Evolutionary conservation across 306 rosid species (phyloP), one percentile per base, ranked within the genome.

Genomic region (Citrullus colocynthis): DNA sequence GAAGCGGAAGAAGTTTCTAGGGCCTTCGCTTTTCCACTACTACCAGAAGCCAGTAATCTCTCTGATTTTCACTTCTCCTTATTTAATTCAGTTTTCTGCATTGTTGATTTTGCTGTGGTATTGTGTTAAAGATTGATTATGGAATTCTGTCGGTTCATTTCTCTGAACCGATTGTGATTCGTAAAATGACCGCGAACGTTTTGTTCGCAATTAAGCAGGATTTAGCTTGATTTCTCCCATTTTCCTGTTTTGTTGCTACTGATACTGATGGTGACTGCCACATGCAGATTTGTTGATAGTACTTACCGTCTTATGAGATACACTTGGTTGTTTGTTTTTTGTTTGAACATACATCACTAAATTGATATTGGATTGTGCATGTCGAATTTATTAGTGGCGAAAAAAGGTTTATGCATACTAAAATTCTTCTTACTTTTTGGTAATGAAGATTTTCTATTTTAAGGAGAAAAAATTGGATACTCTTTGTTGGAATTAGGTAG

Each of bases 1-100:
- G 80, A 91, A 94, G 87, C 85, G 98, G 17, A 90, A 82, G 83
- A 86, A 58, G 78, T 94, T 90, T 83, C 89, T 94, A 6, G 97
- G 98, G 28, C 98, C 98, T 78, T 94, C 97, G 49, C 56, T 94
- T 10, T 90, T 91, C 76, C 88, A 94, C 81, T 94, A 77, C 80
- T 91, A 91, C 81, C 87, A 92, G 82, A 89, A 94, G 79, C 98
- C 98, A 3, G 98, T 94, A 65, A 73, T 90, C 84, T 78, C 74
- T 41, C 34, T 61, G 15, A 42, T 55, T 48, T 75, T 5, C 6
- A 32, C 28, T 18, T 8, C 2, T 28, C 18, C 7, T 28, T 32
- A 32, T 36, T 20, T 48, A 18, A 13, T 56, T 70, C 6, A 7
- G 16, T 56, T 37, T 76, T 41, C 55, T 57, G 54, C 73, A 17